phyloP scores from a whole-genome alignment of 208 protist species.

The Acanthamoeba healyi region DNA sequence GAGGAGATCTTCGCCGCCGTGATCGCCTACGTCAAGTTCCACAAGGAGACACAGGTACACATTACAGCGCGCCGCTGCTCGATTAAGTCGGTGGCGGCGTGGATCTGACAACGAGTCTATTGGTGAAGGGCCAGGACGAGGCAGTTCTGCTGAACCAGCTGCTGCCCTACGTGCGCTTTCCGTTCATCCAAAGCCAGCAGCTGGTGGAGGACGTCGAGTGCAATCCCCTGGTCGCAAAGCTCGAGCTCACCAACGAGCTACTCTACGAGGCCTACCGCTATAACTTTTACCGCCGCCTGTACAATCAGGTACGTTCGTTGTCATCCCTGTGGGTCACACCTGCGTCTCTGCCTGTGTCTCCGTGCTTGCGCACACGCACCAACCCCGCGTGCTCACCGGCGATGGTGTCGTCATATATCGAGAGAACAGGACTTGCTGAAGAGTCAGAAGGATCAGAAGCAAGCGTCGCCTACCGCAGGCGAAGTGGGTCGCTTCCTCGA shows the following conservation, averaged over 20 bases:
- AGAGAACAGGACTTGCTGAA: too few species aligned
- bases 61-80: background rate
- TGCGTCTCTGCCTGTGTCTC: background rate
- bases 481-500: too few species aligned
- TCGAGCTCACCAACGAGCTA: background rate
- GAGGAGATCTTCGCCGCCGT: background rate
- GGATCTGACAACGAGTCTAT: background rate
- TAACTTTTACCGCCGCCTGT: conserved; percentile 9
- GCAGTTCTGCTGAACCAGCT: background rate
- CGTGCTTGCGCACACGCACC: background rate
- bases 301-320: background rate
- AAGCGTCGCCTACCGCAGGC: too few species aligned
- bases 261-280: conserved; percentile 22
- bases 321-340: too few species aligned
- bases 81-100: background rate
- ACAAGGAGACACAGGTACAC: background rate
- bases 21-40: background rate
- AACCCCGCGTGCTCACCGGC: background rate
- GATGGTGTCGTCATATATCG: too few species aligned
- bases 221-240: background rate
- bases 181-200: background rate
- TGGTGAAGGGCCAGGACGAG: background rate
- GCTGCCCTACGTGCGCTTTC: conserved; percentile 21
- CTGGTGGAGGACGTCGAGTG: background rate
- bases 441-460: too few species aligned